phyloP scores from a whole-genome alignment of 306 rosid species.

The Casuarina glauca region DNA sequence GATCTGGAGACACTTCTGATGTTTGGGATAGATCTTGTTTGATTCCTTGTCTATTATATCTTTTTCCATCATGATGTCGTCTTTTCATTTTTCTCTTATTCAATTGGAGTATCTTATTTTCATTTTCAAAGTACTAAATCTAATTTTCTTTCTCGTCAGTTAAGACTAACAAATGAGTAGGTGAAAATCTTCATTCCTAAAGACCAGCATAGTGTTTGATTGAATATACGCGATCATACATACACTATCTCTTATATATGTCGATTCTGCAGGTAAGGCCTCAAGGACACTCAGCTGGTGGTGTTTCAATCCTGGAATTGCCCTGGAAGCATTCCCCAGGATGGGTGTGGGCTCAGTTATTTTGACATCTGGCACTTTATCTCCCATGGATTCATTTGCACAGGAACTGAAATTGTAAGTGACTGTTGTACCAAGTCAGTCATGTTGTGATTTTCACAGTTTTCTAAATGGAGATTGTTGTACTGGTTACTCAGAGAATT shows the following conservation, averaged over 20 bases:
- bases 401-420: slow-evolving; percentile 79
- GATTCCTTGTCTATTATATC: slow-evolving; percentile 1
- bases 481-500: slow-evolving; percentile 66
- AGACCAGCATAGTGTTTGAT: slow-evolving; percentile 15
- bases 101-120: neutral
- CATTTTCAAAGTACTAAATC: neutral
- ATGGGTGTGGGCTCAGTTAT: slow-evolving; percentile 77
- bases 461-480: slow-evolving; percentile 21
- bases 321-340: slow-evolving; percentile 75
- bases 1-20: slow-evolving; percentile 20
- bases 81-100: neutral
- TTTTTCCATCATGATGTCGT: slow-evolving; percentile 12
- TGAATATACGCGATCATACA: neutral
- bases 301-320: slow-evolving; percentile 98
- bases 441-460: slow-evolving; percentile 25
- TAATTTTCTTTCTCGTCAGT: neutral
- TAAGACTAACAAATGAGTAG: neutral
- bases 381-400: slow-evolving; percentile 94
- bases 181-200: neutral
- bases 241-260: slow-evolving; percentile 2
- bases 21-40: slow-evolving; percentile 15
- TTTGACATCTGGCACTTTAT: slow-evolving; percentile 91
- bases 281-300: slow-evolving; percentile 96
- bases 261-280: slow-evolving; percentile 58
- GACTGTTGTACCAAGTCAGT: slow-evolving; percentile 19